Evolutionary conservation across 2,329 filamentous ascomycete species (phyloP), one percentile per base, ranked within the genome.

Genomic region (Cladorrhinum sp.): DNA sequence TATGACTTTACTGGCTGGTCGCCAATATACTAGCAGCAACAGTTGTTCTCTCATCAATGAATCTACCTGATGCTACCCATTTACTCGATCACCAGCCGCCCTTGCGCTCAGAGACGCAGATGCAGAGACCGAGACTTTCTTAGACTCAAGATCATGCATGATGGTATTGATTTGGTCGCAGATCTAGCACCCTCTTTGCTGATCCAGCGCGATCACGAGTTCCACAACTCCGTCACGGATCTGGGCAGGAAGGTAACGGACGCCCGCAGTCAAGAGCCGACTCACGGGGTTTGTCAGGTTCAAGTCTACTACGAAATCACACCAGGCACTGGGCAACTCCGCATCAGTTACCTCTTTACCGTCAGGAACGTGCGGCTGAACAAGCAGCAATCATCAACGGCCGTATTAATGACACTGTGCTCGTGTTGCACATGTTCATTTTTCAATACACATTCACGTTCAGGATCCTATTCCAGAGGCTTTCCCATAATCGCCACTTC

Each of bases 131-230:
- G 49, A 45, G 36, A 59, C 22, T 13, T 29, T 20, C 12, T 59
- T 24, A 50, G 24, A 29, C 18, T 38, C 23, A 36, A 55, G 57
- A 56, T 56, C 53, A 56, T 49, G 53, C 53, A 49, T 29, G 53
- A 20, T 8, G 25, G 29, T 49, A 48, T 36, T 56, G 22, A 16
- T 32, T 9, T 56, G 36, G 53, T 49, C 53, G 24, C 53, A 56
- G 53, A 56, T 56, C 53, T 56, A 25, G 53, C 38, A 48, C 36
- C 53, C 24, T 20, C 16, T 45, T 7, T 7, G 20, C 41, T 45
- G n/a, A 45, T 20, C 16, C n/a, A 16, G n/a, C 20, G 25, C 25
- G 10, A 29, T 41, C 36, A 41, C 36, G 3, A 41, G 10, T 41
- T 41, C 36, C 36, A 41, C 16, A 41, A 16, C 10, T 13, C 10